Conservation (phyloP, 2,329 filamentous ascomycete genomes). For the Penicillium sp. region DNA sequence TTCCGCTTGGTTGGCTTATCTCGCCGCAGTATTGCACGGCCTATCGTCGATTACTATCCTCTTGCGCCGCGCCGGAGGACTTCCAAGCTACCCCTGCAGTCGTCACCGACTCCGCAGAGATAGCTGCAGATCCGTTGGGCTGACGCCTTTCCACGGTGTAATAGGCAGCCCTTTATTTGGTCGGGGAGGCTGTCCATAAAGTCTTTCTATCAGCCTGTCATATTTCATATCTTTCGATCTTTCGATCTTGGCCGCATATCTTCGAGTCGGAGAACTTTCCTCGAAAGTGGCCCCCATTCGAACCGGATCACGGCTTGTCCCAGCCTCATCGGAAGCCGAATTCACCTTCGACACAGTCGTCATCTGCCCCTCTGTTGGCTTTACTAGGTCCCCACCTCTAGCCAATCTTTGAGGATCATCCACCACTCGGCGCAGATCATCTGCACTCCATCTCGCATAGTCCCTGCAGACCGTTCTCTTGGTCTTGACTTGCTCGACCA, state of each 20-base stretch:
- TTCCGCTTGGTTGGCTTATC: constrained; percentile 9
- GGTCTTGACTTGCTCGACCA: constrained; percentile 14
- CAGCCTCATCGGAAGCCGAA: constrained; percentile 9
- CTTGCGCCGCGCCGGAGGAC: constrained; percentile 9
- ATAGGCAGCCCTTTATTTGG: constrained; percentile 4
- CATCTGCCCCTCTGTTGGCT: constrained; percentile 28
- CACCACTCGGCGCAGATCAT: constrained; percentile 40
- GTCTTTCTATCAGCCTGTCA: constrained; percentile 8
- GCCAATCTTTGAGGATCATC: constrained; percentile 16
- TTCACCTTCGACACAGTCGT: constrained; percentile 20
- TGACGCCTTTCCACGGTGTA: constrained; percentile 2
- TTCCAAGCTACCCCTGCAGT: neutral
- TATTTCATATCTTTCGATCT: neutral
- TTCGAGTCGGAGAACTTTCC: constrained; percentile 3
- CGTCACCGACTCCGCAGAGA: neutral
- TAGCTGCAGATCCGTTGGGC: constrained; percentile 5
- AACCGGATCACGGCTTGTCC: constrained; percentile 9
- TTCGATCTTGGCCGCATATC: neutral
- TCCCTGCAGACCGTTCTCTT: constrained; percentile 36
- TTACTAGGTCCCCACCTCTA: constrained; percentile 19
- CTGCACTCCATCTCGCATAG: constrained; percentile 41
- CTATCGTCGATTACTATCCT: constrained; percentile 9
- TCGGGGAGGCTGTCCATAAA: constrained; percentile 9
- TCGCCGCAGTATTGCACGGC: constrained; percentile 12
- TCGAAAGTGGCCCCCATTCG: neutral